phyloP scores from a whole-genome alignment of 2,329 filamentous ascomycete genomes.

The Epichloe aotearoae region DNA sequence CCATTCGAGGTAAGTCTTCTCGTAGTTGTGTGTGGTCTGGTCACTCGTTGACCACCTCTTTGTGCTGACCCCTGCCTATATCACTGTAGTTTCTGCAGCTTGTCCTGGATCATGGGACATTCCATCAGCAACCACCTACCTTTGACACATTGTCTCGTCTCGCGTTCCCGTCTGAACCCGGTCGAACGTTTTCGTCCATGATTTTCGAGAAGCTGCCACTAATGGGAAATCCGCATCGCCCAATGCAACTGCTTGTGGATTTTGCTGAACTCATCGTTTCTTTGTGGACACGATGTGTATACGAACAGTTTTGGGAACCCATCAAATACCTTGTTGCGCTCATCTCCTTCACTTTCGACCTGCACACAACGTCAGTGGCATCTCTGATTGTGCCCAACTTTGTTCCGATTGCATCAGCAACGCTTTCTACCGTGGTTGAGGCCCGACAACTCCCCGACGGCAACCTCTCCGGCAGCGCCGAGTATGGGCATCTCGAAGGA shows the following conservation, averaged over 20 bases:
- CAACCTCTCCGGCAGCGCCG: conserved; percentile 27
- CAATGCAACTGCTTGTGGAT: conserved; percentile 44
- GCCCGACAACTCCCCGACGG: conserved; percentile 36
- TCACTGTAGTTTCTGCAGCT: conserved; percentile 44
- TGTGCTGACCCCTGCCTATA: neutral
- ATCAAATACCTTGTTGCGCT: conserved; percentile 53
- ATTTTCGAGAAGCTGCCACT: conserved; percentile 54
- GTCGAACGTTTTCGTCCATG: conserved; percentile 44
- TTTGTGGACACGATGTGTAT: conserved; percentile 55
- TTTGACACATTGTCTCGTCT: conserved; percentile 56
- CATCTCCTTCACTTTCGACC: conserved; percentile 48
- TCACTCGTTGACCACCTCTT: neutral
- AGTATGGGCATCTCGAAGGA: conserved; percentile 26
- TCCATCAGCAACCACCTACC: conserved; percentile 42
- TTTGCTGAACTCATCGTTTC: conserved; percentile 51
- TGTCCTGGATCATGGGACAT: conserved; percentile 48
- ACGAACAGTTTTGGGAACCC: conserved; percentile 49
- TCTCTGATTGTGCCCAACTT: conserved; percentile 45
- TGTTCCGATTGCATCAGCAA: conserved; percentile 41
- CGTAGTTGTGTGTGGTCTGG: neutral
- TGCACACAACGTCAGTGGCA: conserved; percentile 45
- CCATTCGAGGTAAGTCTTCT: conserved; percentile 32
- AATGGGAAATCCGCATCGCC: conserved; percentile 35
- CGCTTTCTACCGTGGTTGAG: conserved; percentile 46
- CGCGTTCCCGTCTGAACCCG: conserved; percentile 49